phyloP scores from a whole-genome alignment of 1,284 basidiomycete species.

The Leccinum cinnamomeum region DNA sequence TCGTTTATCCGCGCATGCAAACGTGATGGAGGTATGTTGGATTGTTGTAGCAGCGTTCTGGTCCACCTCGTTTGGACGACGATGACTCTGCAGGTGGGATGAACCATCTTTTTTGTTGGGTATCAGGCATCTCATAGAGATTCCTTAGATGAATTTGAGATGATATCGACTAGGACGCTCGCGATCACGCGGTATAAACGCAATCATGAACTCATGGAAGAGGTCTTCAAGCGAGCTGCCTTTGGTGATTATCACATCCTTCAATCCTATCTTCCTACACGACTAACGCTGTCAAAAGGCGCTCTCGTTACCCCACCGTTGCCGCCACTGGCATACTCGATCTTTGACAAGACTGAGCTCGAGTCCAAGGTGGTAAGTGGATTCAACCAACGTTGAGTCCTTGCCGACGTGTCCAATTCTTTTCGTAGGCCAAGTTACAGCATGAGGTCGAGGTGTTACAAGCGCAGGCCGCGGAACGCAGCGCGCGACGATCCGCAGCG shows the following conservation, averaged over 20 bases:
- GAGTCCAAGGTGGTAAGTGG: constrained; percentile 56
- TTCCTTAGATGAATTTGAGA: constrained; percentile 61
- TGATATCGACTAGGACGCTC: constrained; percentile 68
- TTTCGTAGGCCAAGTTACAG: constrained; percentile 27
- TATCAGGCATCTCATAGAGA: neutral
- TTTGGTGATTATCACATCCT: constrained; percentile 46
- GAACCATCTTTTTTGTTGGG: neutral
- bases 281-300: constrained; percentile 38
- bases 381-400: neutral
- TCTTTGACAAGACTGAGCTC: constrained; percentile 60
- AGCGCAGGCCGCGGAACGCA: constrained; percentile 37
- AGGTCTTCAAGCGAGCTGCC: constrained; percentile 70
- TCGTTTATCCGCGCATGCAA: neutral
- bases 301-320: constrained; percentile 43
- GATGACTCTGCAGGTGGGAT: constrained; percentile 66
- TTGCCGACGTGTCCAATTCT: constrained; percentile 3
- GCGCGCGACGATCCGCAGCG: constrained; percentile 27
- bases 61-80: constrained; percentile 53
- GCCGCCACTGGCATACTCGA: constrained; percentile 52
- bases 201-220: constrained; percentile 81
- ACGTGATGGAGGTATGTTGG: constrained; percentile 5
- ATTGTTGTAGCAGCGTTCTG: constrained; percentile 28
- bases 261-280: neutral
- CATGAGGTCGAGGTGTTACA: constrained; percentile 30
- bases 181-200: constrained; percentile 70